phyloP scores from a whole-genome alignment of 805 yeast species.

The Millerozyma acaciae region DNA sequence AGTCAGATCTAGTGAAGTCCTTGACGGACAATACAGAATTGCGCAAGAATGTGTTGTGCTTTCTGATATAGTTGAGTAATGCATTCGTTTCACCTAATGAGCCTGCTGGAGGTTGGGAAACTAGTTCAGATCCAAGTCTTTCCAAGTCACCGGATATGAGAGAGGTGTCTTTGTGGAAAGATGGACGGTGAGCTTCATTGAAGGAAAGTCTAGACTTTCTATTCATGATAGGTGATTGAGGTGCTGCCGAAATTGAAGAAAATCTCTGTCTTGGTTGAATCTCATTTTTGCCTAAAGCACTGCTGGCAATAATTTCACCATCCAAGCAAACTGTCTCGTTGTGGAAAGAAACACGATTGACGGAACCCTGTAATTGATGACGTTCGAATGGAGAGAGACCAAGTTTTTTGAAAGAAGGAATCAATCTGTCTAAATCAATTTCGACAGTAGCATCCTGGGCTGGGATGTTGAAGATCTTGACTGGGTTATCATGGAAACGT shows the following conservation, averaged over 20 bases:
- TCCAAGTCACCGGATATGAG: conserved; percentile 45
- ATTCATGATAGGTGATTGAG: conserved; percentile 38
- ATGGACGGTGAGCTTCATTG: conserved; percentile 33
- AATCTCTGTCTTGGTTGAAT: conserved; percentile 45
- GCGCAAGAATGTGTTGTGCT: conserved; percentile 86
- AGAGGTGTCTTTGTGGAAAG: conserved; percentile 36
- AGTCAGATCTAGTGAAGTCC: conserved; percentile 80
- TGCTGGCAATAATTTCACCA: conserved; percentile 61
- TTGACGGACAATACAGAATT: conserved; percentile 84
- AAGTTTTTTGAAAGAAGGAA: conserved; percentile 35
- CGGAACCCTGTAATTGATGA: conserved; percentile 64
- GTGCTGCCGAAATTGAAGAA: conserved; percentile 29
- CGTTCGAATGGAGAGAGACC: conserved; percentile 13
- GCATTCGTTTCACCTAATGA: conserved; percentile 77
- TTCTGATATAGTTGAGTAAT: conserved; percentile 69
- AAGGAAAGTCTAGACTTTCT: conserved; percentile 36
- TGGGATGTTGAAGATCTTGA: conserved; percentile 75
- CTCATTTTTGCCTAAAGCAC: conserved; percentile 55
- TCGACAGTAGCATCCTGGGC: conserved; percentile 78
- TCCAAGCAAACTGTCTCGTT: conserved; percentile 81
- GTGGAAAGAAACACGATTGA: conserved; percentile 81
- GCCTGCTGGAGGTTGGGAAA: conserved; percentile 68
- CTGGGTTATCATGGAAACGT: conserved; percentile 79
- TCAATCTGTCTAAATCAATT: conserved; percentile 72
- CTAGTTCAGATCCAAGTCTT: conserved; percentile 60